Conservation (phyloP, 2,329 filamentous ascomycete species). For the Cryoendolithus antarcticus region DNA sequence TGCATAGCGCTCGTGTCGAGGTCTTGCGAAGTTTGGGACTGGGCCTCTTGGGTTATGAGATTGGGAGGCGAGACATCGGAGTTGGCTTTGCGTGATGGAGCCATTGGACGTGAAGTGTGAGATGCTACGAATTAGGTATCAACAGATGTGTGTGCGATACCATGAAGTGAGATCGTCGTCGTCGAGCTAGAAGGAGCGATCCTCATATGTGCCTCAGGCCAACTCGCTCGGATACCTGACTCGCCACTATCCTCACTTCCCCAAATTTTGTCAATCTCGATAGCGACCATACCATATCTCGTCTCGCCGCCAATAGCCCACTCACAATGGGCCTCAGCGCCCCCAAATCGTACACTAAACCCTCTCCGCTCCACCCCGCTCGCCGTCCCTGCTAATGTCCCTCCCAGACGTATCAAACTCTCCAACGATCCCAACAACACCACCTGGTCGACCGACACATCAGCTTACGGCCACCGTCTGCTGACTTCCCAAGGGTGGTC, state of each 20-base stretch:
- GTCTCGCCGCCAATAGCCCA: neutral
- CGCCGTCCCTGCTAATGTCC: no score
- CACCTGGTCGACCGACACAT: slow-evolving; percentile 72
- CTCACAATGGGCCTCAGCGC: slow-evolving; percentile 12
- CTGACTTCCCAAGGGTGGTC: slow-evolving; percentile 83
- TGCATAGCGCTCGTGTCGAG: neutral
- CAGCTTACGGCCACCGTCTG: slow-evolving; percentile 79
- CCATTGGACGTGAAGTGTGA: neutral
- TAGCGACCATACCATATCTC: neutral
- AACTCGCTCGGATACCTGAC: neutral
- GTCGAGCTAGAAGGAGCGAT: neutral
- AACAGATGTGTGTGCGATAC: neutral
- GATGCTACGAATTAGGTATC: no score
- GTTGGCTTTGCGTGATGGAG: no score
- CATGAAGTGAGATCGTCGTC: neutral
- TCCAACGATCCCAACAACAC: slow-evolving; percentile 92
- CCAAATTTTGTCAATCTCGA: slow-evolving; percentile 1
- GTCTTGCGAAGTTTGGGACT: slow-evolving; percentile 1
- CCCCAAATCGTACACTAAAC: slow-evolving; percentile 9
- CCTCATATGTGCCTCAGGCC: slow-evolving; percentile 1
- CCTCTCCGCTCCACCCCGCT: no score
- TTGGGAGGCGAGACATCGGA: no score
- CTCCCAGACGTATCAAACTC: slow-evolving; percentile 56
- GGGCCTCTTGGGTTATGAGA: neutral
- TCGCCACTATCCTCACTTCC: neutral